These are phyloP conservation scores for Bimuria novae-zelandiae DNA, from an alignment of 2,329 filamentous ascomycete species.

Conservation along the genomic window DNA sequence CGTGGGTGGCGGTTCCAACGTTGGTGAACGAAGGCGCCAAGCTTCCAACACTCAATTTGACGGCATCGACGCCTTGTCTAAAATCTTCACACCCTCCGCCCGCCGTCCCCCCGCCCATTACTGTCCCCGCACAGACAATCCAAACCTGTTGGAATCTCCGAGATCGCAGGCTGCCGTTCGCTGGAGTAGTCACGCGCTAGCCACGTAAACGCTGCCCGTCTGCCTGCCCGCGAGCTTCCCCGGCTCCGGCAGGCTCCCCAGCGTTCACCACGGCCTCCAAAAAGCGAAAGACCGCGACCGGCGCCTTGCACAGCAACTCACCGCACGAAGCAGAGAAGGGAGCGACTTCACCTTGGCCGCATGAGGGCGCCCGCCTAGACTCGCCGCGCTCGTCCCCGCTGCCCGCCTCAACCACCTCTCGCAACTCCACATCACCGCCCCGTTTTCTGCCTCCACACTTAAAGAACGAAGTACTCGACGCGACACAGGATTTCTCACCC, in stretches of 20 bases:
- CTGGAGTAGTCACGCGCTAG: constrained; percentile 25
- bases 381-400: constrained; percentile 46
- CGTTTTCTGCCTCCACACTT: constrained; percentile 62
- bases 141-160: constrained; percentile 9
- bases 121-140: constrained; percentile 16
- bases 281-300: constrained; percentile 53
- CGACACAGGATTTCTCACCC: constrained; percentile 29
- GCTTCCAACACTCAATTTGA: constrained; percentile 3
- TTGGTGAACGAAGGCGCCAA: too few relatives aligned
- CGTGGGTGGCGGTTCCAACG: background rate
- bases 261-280: constrained; percentile 50
- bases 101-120: constrained; percentile 15
- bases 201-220: constrained; percentile 15
- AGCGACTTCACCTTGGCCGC: constrained; percentile 32
- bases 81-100: constrained; percentile 10
- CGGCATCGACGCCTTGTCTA: background rate
- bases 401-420: constrained; percentile 25
- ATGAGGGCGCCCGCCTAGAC: constrained; percentile 37
- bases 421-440: constrained; percentile 44
- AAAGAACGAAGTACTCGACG: constrained; percentile 55
- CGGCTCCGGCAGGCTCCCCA: constrained; percentile 46
- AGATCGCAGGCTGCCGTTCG: constrained; percentile 11
- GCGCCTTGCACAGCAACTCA: constrained; percentile 24
- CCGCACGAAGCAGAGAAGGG: constrained; percentile 8
- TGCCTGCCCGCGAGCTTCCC: constrained; percentile 44